These are phyloP conservation scores for Neolentinus lepideus DNA, from an alignment of 1,284 basidiomycete genomes.

Conservation along the genomic window DNA sequence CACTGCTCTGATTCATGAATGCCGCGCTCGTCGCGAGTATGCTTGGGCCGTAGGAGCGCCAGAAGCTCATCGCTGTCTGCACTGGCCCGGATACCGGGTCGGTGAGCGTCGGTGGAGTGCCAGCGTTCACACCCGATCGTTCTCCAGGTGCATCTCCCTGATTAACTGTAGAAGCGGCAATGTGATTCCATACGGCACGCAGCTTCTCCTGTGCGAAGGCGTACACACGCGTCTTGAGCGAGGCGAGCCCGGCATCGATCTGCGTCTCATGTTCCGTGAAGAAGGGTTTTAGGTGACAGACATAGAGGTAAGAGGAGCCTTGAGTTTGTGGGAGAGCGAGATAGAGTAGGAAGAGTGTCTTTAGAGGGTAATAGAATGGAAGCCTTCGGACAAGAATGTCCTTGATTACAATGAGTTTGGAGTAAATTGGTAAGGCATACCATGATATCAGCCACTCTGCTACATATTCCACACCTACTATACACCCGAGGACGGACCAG, in stretches of 20 bases:
- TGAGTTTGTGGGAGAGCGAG: constrained; percentile 86
- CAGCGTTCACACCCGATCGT: constrained; percentile 22
- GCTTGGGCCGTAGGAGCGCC: constrained; percentile 68
- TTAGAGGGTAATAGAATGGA: constrained; percentile 81
- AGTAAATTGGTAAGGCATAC: too few species aligned
- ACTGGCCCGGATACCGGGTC: constrained; percentile 58
- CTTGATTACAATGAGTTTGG: too few species aligned
- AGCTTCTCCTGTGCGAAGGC: constrained; percentile 59
- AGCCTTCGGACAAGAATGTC: constrained; percentile 44
- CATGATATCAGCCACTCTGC: constrained; percentile 82
- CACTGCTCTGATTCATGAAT: constrained; percentile 38
- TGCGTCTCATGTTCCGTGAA: constrained; percentile 69
- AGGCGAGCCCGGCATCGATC: constrained; percentile 72
- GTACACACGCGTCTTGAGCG: constrained; percentile 51
- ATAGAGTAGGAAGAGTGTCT: constrained; percentile 83
- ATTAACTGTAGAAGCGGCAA: constrained; percentile 39
- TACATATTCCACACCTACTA: constrained; percentile 67
- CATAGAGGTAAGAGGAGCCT: constrained; percentile 79
- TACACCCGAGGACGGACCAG: constrained; percentile 79
- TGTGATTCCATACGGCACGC: constrained; percentile 53
- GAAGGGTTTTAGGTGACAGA: constrained; percentile 71
- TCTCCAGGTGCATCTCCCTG: constrained; percentile 15
- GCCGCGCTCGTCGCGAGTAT: constrained; percentile 60
- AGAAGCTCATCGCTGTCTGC: constrained; percentile 56
- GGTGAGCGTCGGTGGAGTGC: constrained; percentile 37